Percentiles rank a stretch among this genome's conserved stretches.
These are phyloP conservation scores for Carex littledalei DNA, from an alignment of 176 grass and related monocot genomes.

Conservation along the genomic window DNA sequence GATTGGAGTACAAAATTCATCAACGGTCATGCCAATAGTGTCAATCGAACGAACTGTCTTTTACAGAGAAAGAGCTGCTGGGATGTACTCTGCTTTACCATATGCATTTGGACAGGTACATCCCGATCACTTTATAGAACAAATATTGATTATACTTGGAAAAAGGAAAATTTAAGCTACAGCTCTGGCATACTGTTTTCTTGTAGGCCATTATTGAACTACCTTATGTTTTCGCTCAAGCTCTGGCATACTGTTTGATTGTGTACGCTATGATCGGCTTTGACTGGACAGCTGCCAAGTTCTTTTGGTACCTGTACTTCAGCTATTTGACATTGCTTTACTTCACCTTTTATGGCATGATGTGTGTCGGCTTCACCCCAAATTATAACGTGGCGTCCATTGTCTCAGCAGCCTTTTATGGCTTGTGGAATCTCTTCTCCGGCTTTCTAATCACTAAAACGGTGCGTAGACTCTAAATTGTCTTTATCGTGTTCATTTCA, in stretches of 20 bases:
- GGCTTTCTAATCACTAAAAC: slow-evolving; percentile 60
- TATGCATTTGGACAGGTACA: slow-evolving; percentile 94
- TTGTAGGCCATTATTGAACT: slow-evolving; percentile 66
- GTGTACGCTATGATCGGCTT: slow-evolving; percentile 92
- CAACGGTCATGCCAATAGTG: slow-evolving; percentile 78
- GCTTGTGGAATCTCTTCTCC: slow-evolving; percentile 74
- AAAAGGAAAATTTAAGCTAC: background rate
- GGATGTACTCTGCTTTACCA: slow-evolving; percentile 85
- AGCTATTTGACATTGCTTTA: slow-evolving; percentile 82
- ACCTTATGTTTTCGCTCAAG: slow-evolving; percentile 61
- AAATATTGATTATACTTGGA: background rate
- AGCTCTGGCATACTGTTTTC: background rate
- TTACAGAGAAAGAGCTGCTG: slow-evolving; percentile 86
- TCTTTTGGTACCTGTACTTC: slow-evolving; percentile 90
- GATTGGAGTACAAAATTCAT: slow-evolving; percentile 54
- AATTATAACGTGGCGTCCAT: slow-evolving; percentile 64
- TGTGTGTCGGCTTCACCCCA: slow-evolving; percentile 74
- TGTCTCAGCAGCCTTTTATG: slow-evolving; percentile 56
- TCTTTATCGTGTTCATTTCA: background rate
- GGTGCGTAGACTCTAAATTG: slow-evolving; percentile 16
- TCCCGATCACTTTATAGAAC: background rate
- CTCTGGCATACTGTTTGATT: slow-evolving; percentile 48
- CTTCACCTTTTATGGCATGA: slow-evolving; percentile 97
- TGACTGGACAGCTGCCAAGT: slow-evolving; percentile 67
- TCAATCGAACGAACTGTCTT: slow-evolving; percentile 77